These are phyloP conservation scores for Saturnispora sekii DNA, from an alignment of 805 yeast genomes.

Conservation along the genomic window DNA sequence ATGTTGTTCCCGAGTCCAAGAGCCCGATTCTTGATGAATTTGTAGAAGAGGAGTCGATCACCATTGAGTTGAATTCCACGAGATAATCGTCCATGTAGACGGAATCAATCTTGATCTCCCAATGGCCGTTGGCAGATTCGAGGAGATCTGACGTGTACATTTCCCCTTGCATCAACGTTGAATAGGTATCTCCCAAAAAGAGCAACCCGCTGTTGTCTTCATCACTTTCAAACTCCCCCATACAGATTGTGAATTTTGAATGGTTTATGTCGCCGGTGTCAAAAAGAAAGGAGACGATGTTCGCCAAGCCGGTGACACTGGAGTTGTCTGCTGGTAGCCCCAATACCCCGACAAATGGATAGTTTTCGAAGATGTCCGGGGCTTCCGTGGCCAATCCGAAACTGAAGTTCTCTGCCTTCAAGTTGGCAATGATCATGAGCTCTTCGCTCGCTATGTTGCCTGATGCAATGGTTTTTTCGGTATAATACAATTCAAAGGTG, in stretches of 20 bases:
- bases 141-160: constrained; percentile 32
- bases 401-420: constrained; percentile 30
- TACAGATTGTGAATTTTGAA: constrained; percentile 35
- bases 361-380: constrained; percentile 43
- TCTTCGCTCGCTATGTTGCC: constrained; percentile 38
- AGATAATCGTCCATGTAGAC: constrained; percentile 28
- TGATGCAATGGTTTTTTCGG: constrained; percentile 38
- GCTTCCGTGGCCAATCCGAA: constrained; percentile 47
- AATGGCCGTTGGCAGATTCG: constrained; percentile 29
- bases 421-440: constrained; percentile 27
- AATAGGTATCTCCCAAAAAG: constrained; percentile 32
- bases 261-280: constrained; percentile 26
- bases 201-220: constrained; percentile 32
- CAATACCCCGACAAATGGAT: constrained; percentile 48
- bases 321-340: constrained; percentile 45
- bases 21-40: constrained; percentile 33
- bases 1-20: constrained; percentile 61
- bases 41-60: constrained; percentile 12
- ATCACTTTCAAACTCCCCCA: constrained; percentile 27
- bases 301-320: constrained; percentile 25
- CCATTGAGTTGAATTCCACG: constrained; percentile 26
- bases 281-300: constrained; percentile 33
- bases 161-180: constrained; percentile 31
- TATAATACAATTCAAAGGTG: constrained; percentile 41
- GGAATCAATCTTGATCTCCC: constrained; percentile 39